A percentile compares a stretch with the other conserved stretches of the same genome.
phyloP scores from a whole-genome alignment of 306 rosid species.

The Albizia julibrissin region DNA sequence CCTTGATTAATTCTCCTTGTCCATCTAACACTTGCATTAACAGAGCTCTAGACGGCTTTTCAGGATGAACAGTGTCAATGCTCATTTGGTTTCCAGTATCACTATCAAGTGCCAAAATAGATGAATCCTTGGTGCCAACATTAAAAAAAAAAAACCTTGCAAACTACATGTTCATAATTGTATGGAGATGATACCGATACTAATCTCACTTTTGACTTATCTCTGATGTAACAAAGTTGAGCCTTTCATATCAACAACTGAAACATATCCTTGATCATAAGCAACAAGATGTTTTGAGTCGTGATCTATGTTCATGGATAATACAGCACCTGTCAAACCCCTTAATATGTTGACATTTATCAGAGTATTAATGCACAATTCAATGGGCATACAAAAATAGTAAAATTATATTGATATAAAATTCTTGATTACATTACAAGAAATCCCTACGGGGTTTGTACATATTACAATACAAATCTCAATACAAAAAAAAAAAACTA shows the following conservation, averaged over 20 bases:
- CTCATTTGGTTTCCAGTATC: constrained; percentile 67
- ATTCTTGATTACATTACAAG: no score
- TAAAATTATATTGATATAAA: no score
- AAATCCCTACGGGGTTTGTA: no score
- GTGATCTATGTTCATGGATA: constrained; percentile 55
- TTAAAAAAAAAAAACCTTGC: constrained; percentile 59
- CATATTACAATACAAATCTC: no score
- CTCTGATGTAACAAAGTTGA: constrained; percentile 63
- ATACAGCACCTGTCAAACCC: constrained; percentile 61
- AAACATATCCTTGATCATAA: constrained; percentile 86
- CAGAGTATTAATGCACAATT: no score
- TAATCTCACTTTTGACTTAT: constrained; percentile 68
- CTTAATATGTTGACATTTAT: no score
- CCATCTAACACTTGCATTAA: constrained; percentile 75
- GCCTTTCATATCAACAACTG: constrained; percentile 67
- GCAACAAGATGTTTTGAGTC: constrained; percentile 72
- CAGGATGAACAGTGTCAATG: constrained; percentile 62
- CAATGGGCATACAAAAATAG: no score
- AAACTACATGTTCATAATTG: constrained; percentile 64
- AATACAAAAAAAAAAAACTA: no score
- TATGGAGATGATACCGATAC: constrained; percentile 63
- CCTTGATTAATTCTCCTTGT: constrained; percentile 41
- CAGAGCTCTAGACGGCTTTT: constrained; percentile 80
- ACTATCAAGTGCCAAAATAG: constrained; percentile 68
- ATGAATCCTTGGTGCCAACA: constrained; percentile 76